A percentile compares a stretch with the other conserved stretches of the same genome.
phyloP scores from a whole-genome alignment of 106 monocot species.

The Phalaenopsis equestris region DNA sequence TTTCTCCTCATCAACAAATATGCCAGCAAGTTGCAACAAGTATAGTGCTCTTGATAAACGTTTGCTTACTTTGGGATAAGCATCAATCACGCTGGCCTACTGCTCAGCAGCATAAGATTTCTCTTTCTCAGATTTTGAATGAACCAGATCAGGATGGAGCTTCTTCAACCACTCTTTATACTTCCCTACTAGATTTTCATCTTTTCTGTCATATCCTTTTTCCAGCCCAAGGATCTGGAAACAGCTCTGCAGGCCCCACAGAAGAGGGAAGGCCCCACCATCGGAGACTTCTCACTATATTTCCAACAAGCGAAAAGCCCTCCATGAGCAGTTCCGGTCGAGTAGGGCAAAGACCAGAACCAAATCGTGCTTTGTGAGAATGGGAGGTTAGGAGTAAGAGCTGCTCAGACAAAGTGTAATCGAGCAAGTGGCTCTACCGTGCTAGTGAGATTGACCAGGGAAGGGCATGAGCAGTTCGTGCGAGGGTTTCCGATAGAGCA shows the following conservation, averaged over 20 bases:
- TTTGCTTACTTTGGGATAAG: slow-evolving; percentile 59
- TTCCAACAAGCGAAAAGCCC: slow-evolving; percentile 46
- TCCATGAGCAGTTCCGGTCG: slow-evolving; percentile 2
- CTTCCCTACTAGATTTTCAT: slow-evolving; percentile 55
- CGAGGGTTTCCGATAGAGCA: no score
- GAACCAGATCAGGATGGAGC: slow-evolving; percentile 87
- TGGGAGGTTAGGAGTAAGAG: no score
- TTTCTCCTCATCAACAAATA: slow-evolving; percentile 84
- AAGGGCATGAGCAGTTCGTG: no score
- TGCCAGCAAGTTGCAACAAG: slow-evolving; percentile 67
- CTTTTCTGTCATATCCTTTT: slow-evolving; percentile 33
- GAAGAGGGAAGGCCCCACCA: slow-evolving; percentile 34
- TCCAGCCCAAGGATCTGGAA: slow-evolving; percentile 63
- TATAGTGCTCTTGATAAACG: slow-evolving; percentile 76
- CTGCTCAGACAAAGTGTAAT: no score
- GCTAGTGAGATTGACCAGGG: no score
- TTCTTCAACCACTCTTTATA: slow-evolving; percentile 99
- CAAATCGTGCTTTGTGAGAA: no score
- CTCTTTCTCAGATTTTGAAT: slow-evolving; percentile 87
- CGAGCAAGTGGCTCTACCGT: no score
- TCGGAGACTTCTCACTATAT: slow-evolving; percentile 28
- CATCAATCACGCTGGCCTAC: slow-evolving; percentile 81
- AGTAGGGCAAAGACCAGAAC: background rate
- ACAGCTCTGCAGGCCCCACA: slow-evolving; percentile 57
- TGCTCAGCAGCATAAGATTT: slow-evolving; percentile 74